These are phyloP conservation scores for Blastobotrys americana DNA, from an alignment of 805 yeast species.

Conservation along the genomic window DNA sequence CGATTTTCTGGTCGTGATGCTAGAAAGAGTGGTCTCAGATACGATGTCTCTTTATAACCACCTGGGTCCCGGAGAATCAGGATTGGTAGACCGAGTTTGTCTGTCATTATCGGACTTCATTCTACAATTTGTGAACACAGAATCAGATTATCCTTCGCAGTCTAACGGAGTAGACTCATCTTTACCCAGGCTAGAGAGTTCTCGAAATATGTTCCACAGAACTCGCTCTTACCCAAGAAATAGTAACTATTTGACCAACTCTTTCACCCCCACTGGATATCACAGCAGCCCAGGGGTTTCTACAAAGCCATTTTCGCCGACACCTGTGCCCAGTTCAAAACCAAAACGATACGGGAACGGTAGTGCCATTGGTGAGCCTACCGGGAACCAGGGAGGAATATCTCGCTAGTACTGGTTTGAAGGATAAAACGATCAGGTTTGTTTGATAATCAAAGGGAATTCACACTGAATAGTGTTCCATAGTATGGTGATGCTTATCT, in stretches of 20 bases:
- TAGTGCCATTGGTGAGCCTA: background rate
- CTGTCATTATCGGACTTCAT: slow-evolving; percentile 18
- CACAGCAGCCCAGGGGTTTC: background rate
- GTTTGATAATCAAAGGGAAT: no score
- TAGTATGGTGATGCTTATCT: no score
- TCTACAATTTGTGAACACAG: slow-evolving; percentile 2
- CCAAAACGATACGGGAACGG: background rate
- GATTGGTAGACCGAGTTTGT: slow-evolving; percentile 16
- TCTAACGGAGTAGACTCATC: background rate
- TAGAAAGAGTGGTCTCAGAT: slow-evolving; percentile 21
- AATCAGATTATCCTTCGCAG: background rate
- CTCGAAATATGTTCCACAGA: no score
- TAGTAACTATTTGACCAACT: no score
- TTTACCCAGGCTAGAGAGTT: no score
- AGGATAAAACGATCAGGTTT: no score
- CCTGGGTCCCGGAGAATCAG: slow-evolving; percentile 1
- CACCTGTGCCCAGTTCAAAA: background rate
- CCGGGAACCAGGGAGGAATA: no score
- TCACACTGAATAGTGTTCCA: no score
- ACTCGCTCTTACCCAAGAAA: no score
- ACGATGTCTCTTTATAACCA: slow-evolving; percentile 17
- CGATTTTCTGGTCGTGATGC: slow-evolving; percentile 18
- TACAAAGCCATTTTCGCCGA: background rate
- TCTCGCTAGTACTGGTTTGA: no score
- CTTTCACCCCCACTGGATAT: no score